These are phyloP conservation scores for Apium graveolens DNA, from an alignment of 129 eudicot species.

Conservation along the genomic window DNA sequence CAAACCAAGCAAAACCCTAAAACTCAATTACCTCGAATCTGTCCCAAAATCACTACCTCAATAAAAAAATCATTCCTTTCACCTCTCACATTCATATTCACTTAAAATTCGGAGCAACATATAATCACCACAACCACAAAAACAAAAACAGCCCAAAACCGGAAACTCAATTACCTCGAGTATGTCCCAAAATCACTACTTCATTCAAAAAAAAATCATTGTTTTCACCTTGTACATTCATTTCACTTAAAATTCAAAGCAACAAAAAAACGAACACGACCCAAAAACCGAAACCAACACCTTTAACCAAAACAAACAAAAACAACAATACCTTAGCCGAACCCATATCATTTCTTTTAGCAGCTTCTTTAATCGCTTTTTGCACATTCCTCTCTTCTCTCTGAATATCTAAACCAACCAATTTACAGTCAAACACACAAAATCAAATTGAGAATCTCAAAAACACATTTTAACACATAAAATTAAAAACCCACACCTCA, in stretches of 20 bases:
- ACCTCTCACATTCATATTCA: background rate
- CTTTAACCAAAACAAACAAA: background rate
- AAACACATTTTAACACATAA: background rate
- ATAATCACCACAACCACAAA: background rate
- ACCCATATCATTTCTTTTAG: conserved; percentile 84
- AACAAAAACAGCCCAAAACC: too few species aligned
- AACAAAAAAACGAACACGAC: too few species aligned
- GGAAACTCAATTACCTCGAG: too few species aligned
- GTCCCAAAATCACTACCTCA: too few species aligned
- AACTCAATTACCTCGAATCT: too few species aligned
- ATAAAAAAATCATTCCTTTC: background rate
- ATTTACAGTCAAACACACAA: background rate
- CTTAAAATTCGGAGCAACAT: background rate
- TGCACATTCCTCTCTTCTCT: conserved; percentile 90
- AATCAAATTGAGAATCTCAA: background rate
- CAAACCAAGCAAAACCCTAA: too few species aligned
- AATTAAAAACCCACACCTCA: conserved; percentile 39
- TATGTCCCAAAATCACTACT: too few species aligned
- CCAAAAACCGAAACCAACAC: too few species aligned
- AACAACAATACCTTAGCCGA: conserved; percentile 72
- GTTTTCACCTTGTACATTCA: too few species aligned
- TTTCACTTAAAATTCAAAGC: too few species aligned
- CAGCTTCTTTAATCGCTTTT: conserved; percentile 93
- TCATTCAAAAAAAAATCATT: too few species aligned
- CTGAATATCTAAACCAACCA: conserved; percentile 55